These are phyloP conservation scores for Globisporangium paroecandrum DNA, from an alignment of 352 stramenopile genomes.

Conservation along the genomic window DNA sequence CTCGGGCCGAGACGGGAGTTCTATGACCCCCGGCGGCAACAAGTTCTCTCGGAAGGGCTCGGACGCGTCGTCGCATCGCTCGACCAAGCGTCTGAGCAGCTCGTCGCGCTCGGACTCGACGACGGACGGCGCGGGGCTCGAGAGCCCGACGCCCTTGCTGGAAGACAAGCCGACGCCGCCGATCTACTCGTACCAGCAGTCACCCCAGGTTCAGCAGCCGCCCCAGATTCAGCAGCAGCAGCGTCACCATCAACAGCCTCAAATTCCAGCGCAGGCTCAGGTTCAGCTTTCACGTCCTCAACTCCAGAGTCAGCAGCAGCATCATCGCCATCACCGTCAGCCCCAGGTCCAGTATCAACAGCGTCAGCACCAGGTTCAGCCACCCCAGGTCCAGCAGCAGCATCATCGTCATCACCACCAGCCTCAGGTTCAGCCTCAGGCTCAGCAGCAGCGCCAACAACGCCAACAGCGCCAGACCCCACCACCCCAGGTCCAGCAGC, in stretches of 20 bases:
- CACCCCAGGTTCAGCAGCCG: background rate
- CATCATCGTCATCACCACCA: background rate
- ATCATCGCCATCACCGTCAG: background rate
- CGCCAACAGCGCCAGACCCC: background rate
- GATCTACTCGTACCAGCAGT: background rate
- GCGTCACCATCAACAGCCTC: background rate
- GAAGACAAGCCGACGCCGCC: slow-evolving; percentile 1
- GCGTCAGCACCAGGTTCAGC: background rate
- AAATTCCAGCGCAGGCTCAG: background rate
- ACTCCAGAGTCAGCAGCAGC: background rate
- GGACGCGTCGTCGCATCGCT: slow-evolving; percentile 8
- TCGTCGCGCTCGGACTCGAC: slow-evolving; percentile 8
- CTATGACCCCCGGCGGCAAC: background rate
- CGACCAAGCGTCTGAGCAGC: slow-evolving; percentile 11
- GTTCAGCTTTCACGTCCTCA: background rate
- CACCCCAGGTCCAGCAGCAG: background rate
- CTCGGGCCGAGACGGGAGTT: background rate
- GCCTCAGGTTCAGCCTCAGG: background rate
- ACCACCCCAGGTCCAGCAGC: background rate
- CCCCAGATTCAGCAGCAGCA: background rate
- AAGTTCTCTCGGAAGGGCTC: slow-evolving; percentile 3
- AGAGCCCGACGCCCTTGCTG: slow-evolving; percentile 13
- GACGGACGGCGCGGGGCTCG: background rate
- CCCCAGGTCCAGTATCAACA: background rate
- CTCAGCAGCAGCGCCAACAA: background rate